phyloP scores from a whole-genome alignment of 208 protist species.

The Leishmania tarentolae region DNA sequence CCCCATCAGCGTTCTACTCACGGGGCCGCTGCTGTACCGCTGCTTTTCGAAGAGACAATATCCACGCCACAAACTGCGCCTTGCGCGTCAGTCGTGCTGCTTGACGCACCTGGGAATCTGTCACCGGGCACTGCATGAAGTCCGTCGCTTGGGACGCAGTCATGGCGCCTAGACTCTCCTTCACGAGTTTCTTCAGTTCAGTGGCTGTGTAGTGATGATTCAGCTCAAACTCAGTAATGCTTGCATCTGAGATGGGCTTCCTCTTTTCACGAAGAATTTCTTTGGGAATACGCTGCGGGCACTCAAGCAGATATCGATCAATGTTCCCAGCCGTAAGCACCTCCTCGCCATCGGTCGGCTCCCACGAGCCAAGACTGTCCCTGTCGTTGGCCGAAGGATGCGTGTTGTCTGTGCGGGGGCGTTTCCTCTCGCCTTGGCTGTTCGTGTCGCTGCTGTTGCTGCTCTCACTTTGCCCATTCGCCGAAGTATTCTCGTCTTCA shows the following conservation, averaged over 20 bases:
- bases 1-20: not conserved
- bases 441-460: constrained; percentile 2
- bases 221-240: constrained; percentile 79
- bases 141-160: constrained; percentile 7
- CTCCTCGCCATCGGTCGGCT: constrained; percentile 51
- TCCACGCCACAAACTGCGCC: constrained; percentile 32
- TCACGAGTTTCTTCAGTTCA: constrained; percentile 59
- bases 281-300: constrained; percentile 60
- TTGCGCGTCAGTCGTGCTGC: constrained; percentile 27
- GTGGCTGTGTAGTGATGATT: constrained; percentile 75
- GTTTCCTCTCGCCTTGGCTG: not conserved
- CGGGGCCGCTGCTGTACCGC: not conserved
- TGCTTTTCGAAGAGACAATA: constrained; percentile 8
- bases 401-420: not conserved
- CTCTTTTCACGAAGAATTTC: constrained; percentile 60
- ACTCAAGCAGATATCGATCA: constrained; percentile 62
- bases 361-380: constrained; percentile 33
- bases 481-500: constrained; percentile 18
- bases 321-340: constrained; percentile 81
- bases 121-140: constrained; percentile 8
- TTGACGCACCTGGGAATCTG: constrained; percentile 10
- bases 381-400: not conserved
- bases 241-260: constrained; percentile 41
- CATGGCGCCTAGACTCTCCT: constrained; percentile 31
- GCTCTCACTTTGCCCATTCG: constrained; percentile 23